These are phyloP conservation scores for Helotiales sp. DNA, from an alignment of 2,329 filamentous ascomycete genomes.

Conservation along the genomic window DNA sequence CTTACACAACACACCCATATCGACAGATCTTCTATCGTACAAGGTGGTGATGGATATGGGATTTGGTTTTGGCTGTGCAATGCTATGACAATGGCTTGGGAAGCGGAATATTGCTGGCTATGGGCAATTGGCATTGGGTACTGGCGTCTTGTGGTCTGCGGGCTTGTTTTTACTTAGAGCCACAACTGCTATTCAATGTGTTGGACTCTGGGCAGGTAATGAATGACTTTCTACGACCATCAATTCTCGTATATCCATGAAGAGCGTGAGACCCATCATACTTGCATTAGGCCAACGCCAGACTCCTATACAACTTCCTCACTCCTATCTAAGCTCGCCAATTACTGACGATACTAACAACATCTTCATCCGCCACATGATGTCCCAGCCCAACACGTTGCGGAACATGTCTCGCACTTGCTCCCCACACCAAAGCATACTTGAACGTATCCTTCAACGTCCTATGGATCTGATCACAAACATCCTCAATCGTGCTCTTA, in stretches of 20 bases:
- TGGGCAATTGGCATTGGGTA: constrained; percentile 26
- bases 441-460: constrained; percentile 98
- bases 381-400: constrained; percentile 89
- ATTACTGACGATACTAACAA: constrained; percentile 66
- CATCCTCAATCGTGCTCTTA: constrained; percentile 90
- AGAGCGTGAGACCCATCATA: not conserved
- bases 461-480: constrained; percentile 92
- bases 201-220: constrained; percentile 17
- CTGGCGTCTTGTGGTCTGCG: constrained; percentile 20
- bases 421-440: constrained; percentile 97
- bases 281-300: not conserved
- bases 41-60: not conserved
- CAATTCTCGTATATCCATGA: not conserved
- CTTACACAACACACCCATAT: constrained; percentile 4
- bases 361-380: constrained; percentile 69
- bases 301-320: constrained; percentile 7
- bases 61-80: not conserved
- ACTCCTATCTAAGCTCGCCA: constrained; percentile 56
- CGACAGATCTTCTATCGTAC: not conserved
- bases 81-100: constrained; percentile 7
- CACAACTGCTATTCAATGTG: constrained; percentile 5
- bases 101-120: constrained; percentile 5
- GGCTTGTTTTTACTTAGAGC: constrained; percentile 8
- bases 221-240: constrained; percentile 14
- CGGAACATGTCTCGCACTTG: constrained; percentile 90